Evolutionary conservation across 2,329 filamentous ascomycete genomes (phyloP), one percentile per base, ranked within the genome.

Genomic region (Penicillium sp.): DNA sequence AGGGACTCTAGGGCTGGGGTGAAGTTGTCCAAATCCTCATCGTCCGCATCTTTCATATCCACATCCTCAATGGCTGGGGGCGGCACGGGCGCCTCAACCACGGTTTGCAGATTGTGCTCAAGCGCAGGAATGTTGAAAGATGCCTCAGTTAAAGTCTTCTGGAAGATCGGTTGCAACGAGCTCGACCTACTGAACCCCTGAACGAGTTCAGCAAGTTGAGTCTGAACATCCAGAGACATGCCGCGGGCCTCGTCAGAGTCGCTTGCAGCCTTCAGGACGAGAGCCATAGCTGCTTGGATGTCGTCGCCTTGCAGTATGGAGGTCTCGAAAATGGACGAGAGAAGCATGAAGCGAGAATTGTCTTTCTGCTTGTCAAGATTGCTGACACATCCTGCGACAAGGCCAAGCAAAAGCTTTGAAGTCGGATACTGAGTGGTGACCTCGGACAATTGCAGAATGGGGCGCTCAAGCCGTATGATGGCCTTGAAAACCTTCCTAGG

Each of bases 91-190:
- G 84, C 84, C 43, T 89, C 85, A 62, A 93, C 85, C 10, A 87
- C 85, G 8, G 89, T 85, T 58, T 91, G 88, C 22, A 96, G 81
- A 67, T 87, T 89, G 78, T 91, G 84, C 76, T 95, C 91, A 19
- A 95, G 78, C 52, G 87, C 84, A 62, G 92, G 86, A 48, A 95
- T 84, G 69, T 95, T 89, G 61, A 92, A 83, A 13, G 88, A 85
- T 7, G 87, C 84, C 43, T 89, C 85, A 38, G 86, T 81, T 40
- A 94, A 84, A 4, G 88, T 84, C n/a, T 82, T 82, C 62, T 87
- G 83, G 59, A 95, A 85, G n/a, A 88, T 80, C 28, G 84, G 81
- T 13, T 87, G 87, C 25, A 86, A 79, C 42, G 82, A 81, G 33
- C 84, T 84, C 8, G 83, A 81, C 42, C 88, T 87, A 4, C 85